phyloP scores from a whole-genome alignment of 1,284 basidiomycete genomes.

The Sanghuangporus baumii region DNA sequence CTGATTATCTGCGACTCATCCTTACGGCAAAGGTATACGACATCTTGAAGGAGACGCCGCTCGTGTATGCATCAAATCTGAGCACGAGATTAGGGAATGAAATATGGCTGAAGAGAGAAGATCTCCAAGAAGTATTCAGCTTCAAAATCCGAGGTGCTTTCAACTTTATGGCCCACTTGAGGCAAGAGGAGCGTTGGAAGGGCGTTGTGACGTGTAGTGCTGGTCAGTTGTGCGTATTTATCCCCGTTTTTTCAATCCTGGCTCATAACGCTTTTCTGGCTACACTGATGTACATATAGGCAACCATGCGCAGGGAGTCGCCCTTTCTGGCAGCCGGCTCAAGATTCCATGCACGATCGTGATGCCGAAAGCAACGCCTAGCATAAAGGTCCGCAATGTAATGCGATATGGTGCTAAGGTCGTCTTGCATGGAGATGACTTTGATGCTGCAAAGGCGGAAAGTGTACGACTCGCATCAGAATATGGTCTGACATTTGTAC shows the following conservation, averaged over 20 bases:
- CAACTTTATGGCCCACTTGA: constrained; percentile 95
- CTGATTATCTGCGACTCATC: constrained; percentile 93
- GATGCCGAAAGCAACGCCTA: constrained; percentile 94
- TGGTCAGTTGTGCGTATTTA: constrained; percentile 66
- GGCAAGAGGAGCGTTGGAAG: constrained; percentile 89
- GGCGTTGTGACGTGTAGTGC: constrained; percentile 98
- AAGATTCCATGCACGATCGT: constrained; percentile 95
- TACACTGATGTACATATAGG: constrained; percentile 42
- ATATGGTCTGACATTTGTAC: constrained; percentile 86
- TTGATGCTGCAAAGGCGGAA: constrained; percentile 95
- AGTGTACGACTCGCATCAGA: constrained; percentile 78
- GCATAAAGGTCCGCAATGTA: constrained; percentile 96
- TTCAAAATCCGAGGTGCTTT: constrained; percentile 99
- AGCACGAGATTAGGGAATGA: constrained; percentile 87
- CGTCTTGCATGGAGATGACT: constrained; percentile 87
- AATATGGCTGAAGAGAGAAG: constrained; percentile 93
- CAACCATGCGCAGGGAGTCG: constrained; percentile 98
- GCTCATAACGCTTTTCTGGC: background rate
- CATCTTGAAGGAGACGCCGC: constrained; percentile 87
- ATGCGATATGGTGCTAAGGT: constrained; percentile 91
- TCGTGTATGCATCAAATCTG: constrained; percentile 83
- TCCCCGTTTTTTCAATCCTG: constrained; percentile 17
- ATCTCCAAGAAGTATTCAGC: constrained; percentile 95
- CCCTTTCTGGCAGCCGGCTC: constrained; percentile 83
- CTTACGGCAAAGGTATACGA: constrained; percentile 93